A percentile compares a stretch with the other conserved stretches of the same genome.
Evolutionary conservation across 306 rosid genomes (phyloP).

Genomic region (Malus asiatica): DNA sequence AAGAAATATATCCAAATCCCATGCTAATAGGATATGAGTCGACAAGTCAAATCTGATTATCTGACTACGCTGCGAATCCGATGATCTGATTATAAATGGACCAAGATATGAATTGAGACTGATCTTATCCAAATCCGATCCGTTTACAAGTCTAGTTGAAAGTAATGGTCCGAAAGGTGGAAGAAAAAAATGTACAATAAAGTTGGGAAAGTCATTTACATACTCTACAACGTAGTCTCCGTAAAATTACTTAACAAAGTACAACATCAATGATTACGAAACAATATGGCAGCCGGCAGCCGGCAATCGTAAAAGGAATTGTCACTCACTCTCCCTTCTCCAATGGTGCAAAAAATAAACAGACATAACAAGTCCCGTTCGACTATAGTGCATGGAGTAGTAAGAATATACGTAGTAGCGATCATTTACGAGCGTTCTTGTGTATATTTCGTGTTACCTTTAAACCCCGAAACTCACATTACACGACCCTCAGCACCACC

Average conservation of each 20-base stretch:
- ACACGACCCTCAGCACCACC: neutral
- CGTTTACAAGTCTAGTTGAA: too few relatives aligned
- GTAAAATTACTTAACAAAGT: neutral
- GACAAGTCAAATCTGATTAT: too few relatives aligned
- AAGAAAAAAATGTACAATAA: neutral
- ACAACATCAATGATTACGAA: neutral
- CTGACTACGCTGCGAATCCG: too few relatives aligned
- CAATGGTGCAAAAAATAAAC: neutral
- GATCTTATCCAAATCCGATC: too few relatives aligned
- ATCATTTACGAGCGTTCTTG: neutral
- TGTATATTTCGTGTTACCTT: neutral
- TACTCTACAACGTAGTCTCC: too few relatives aligned
- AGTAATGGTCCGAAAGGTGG: too few relatives aligned
- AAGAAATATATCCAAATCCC: too few relatives aligned
- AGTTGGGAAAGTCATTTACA: neutral
- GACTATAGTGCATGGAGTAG: neutral
- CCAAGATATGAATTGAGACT: too few relatives aligned
- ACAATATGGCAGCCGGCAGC: neutral
- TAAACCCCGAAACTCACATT: neutral
- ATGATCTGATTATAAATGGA: too few relatives aligned
- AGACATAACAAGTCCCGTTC: neutral
- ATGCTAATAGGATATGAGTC: too few relatives aligned
- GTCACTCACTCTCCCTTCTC: neutral
- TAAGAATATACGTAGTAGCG: neutral
- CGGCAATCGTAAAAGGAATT: neutral